Evolutionary conservation across 257 asterid genomes (phyloP), one percentile per base, ranked within the genome.

Genomic region (Solanum chilense): DNA sequence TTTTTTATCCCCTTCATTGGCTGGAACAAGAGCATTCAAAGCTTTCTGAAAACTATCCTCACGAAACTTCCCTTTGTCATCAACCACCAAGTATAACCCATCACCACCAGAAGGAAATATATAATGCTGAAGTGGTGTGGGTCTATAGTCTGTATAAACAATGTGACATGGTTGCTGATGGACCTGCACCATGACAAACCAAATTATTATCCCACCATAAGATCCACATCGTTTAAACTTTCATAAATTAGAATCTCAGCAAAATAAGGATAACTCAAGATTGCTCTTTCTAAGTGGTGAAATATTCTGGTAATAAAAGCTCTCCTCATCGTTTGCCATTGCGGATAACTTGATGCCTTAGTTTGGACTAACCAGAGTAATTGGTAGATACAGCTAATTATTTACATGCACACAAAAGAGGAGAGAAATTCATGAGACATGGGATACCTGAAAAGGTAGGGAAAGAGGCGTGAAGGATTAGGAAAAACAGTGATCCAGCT

Each of bases 1-100:
- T 88, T 60, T 95, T 66, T 56, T 91, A 82, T 89, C 95, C 85
- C 90, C 91, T 86, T 93, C 98, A 89, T 82, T 93, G 84, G 90
- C 73, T 20, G 98, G 98, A 89, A 91, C 88, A 45, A 97, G 95
- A 31, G 96, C 98, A 94, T 97, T 96, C 66, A 95, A 80, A 85
- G 96, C 96, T 92, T 97, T 97, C 93, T 96, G 99, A 90, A 97
- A 97, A 92, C 98, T 93, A 87, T 97, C 99, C 92, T 96, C 99
- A 12, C 97, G 98, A 88, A 97, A 96, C 90, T 94, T 96, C 49
- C 98, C 99, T 69, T 96, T 95, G 86, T 97, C 99, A 90, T 97
- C 98, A 86, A 97, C 98, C 41, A 90, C 99, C 83, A 95, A 90
- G 91, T 97, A 97, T 84, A 97, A 94, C 87, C 99, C 99, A 86